phyloP scores from a whole-genome alignment of 169 alveolate species.

The Eimeria tenella region DNA sequence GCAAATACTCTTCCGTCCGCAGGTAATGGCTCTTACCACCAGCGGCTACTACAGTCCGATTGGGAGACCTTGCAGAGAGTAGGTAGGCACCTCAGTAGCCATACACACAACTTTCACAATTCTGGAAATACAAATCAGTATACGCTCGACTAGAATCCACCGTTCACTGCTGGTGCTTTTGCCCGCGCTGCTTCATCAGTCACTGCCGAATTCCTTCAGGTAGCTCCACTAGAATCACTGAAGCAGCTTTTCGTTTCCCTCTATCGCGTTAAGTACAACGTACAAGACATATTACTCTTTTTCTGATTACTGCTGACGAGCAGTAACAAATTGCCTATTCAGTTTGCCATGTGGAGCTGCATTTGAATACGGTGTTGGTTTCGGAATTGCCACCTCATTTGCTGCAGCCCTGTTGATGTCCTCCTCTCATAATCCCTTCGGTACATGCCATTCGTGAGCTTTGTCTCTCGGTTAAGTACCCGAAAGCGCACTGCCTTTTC shows the following conservation, averaged over 20 bases:
- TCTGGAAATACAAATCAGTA: too few relatives aligned
- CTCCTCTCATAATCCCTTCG: not conserved
- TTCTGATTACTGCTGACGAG: conserved; percentile 42
- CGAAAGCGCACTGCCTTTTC: not conserved
- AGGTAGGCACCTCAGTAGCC: too few relatives aligned
- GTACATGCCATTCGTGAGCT: not conserved
- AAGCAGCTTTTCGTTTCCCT: not conserved
- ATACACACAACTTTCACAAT: too few relatives aligned
- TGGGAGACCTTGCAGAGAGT: not conserved
- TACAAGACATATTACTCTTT: not conserved
- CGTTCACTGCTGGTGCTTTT: not conserved
- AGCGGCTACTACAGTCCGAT: not conserved
- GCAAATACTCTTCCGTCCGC: not conserved
- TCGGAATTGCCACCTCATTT: not conserved
- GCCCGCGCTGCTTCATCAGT: not conserved
- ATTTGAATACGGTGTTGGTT: not conserved
- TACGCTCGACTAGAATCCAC: not conserved
- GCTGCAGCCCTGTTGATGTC: not conserved
- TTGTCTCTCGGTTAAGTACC: not conserved
- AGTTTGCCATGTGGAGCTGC: not conserved
- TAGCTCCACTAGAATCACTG: not conserved
- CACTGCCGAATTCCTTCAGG: not conserved
- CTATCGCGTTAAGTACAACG: not conserved
- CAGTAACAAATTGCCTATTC: conserved; percentile 21
- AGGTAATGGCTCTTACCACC: conserved; percentile 19